These are phyloP conservation scores for Fusarium longipes DNA, from an alignment of 2,329 filamentous ascomycete genomes.

Conservation along the genomic window DNA sequence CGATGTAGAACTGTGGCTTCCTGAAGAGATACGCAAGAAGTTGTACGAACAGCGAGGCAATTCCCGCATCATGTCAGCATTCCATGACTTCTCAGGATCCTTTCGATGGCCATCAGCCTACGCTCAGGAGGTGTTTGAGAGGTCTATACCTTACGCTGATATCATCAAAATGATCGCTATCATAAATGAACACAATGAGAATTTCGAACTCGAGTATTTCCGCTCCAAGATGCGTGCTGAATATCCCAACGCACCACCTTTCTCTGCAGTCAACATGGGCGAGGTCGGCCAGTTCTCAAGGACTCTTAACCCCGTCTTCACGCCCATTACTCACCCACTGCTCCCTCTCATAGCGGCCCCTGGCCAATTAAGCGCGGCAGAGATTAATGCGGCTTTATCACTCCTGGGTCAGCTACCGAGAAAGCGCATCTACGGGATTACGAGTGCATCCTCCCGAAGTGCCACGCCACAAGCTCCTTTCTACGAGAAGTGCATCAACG, in stretches of 20 bases:
- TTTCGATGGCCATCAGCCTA: slow-evolving; percentile 85
- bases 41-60: slow-evolving; percentile 78
- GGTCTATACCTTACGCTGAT: slow-evolving; percentile 79
- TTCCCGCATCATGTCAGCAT: slow-evolving; percentile 90
- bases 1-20: slow-evolving; percentile 88
- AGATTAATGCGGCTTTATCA: slow-evolving; percentile 83
- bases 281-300: slow-evolving; percentile 86
- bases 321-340: slow-evolving; percentile 86
- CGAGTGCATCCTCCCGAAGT: slow-evolving; percentile 71
- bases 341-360: slow-evolving; percentile 86
- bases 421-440: slow-evolving; percentile 84
- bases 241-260: slow-evolving; percentile 74
- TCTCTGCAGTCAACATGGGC: slow-evolving; percentile 90
- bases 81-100: slow-evolving; percentile 86
- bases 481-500: slow-evolving; percentile 85
- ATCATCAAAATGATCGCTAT: slow-evolving; percentile 93
- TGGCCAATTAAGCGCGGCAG: slow-evolving; percentile 84
- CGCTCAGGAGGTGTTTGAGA: slow-evolving; percentile 77
- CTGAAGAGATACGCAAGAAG: slow-evolving; percentile 76
- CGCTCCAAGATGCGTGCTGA: slow-evolving; percentile 78
- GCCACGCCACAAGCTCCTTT: slow-evolving; percentile 81
- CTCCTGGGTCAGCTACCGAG: slow-evolving; percentile 84
- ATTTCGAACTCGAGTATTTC: slow-evolving; percentile 92
- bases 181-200: slow-evolving; percentile 83
- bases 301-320: slow-evolving; percentile 86